Base-by-base conservation (phyloP, 306 rosid genomes). In the Acacia acuminata region DNA sequence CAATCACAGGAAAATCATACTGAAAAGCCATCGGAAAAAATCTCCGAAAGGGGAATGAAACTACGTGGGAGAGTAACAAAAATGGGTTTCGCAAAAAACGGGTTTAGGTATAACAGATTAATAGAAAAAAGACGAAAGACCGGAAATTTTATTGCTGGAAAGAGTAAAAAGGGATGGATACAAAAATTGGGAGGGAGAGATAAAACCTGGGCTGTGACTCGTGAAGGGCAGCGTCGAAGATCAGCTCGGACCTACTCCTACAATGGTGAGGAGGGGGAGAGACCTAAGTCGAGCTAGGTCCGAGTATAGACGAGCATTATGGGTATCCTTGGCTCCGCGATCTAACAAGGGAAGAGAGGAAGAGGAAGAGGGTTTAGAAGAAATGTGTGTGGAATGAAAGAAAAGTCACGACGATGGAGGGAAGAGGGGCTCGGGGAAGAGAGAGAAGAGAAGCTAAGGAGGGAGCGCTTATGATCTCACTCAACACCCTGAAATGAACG, bases 161-260 rank as follows among this genome's bases (percentile, higher is more conserved):
- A 74, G 66, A 34, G 20, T 1, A 53, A 9, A 20, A 53, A 34
- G 7, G 24, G 16, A 43, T 5, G 2, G 3, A 4, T 50, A 73
- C 40, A n/a, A 34, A 10, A 32, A 19, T 9, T 74, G 22, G 19
- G 48, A 32, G 48, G 48, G n/a, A 76, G 16, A 60, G 6, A 58
- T 16, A 40, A 61, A 34, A 60, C 79, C 79, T 76, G 71, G 24
- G 79, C 17, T 20, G 45, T 19, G 48, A 75, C 47, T 34, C 3
- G 32, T 0, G 38, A 45, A 20, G 66, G 47, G 45, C 10, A 6
- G 53, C 13, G 30, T 56, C 24, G 69, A 56, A 12, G 70, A 76
- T 76, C 68, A 76, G 69, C 69, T 38, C 53, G 55, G 55, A 56
- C 70, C 79, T 58, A 76, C 22, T 76, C 70, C 53, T 38, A 38